A percentile compares a stretch with the other conserved stretches of the same genome.
These are phyloP conservation scores for Amauroascus niger DNA, from an alignment of 2,329 filamentous ascomycete species.

Conservation along the genomic window DNA sequence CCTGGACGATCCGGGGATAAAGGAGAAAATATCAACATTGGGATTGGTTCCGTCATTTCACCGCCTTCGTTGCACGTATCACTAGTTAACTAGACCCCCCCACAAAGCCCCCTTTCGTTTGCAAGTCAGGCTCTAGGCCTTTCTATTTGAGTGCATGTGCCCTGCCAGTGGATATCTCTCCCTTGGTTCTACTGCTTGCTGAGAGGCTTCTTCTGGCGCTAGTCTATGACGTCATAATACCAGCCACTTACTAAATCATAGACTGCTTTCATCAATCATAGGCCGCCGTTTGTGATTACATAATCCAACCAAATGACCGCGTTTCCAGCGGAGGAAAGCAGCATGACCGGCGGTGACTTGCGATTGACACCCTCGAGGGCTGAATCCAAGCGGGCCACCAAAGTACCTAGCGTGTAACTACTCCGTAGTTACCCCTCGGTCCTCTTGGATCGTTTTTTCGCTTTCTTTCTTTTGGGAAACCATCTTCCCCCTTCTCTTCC, in stretches of 20 bases:
- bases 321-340: not conserved
- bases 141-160: too few species aligned
- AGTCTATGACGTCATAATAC: not conserved
- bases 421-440: slow-evolving; percentile 5
- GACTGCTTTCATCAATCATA: not conserved
- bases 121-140: too few species aligned
- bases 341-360: not conserved
- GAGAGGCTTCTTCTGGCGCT: not conserved
- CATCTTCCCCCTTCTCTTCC: not conserved
- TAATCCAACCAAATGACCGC: not conserved
- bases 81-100: too few species aligned
- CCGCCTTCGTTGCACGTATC: too few species aligned
- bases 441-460: not conserved
- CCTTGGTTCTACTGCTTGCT: too few species aligned
- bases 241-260: not conserved
- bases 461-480: not conserved
- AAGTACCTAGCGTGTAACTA: not conserved
- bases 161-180: too few species aligned
- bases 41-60: slow-evolving; percentile 33
- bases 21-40: slow-evolving; percentile 35
- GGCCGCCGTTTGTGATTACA: not conserved
- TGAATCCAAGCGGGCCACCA: not conserved
- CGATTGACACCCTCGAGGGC: not conserved
- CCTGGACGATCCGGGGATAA: slow-evolving; percentile 39
- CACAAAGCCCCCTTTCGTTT: too few species aligned